Conservation (phyloP, 2,329 filamentous ascomycete genomes). For the Diaporthe caulivora region DNA sequence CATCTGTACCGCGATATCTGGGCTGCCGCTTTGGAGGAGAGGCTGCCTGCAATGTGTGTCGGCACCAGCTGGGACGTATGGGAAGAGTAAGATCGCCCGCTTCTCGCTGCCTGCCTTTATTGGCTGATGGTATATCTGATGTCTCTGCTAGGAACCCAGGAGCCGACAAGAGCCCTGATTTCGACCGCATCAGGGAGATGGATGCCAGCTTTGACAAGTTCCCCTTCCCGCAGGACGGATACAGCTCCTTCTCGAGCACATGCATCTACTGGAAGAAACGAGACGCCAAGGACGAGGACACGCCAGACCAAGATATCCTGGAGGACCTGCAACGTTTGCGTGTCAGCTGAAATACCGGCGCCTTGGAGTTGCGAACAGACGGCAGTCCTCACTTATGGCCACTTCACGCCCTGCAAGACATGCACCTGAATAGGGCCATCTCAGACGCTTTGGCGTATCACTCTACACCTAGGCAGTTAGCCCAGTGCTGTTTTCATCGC, state of each 20-base stretch:
- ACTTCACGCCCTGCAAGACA: no score
- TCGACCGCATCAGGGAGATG: slow-evolving; percentile 50
- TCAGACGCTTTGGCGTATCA: background rate
- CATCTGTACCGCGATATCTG: slow-evolving; percentile 71
- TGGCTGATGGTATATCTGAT: background rate
- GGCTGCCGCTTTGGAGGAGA: slow-evolving; percentile 58
- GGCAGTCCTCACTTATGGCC: background rate
- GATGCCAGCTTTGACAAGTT: slow-evolving; percentile 48
- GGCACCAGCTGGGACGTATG: slow-evolving; percentile 67
- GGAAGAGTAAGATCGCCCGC: slow-evolving; percentile 57
- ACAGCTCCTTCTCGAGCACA: slow-evolving; percentile 56
- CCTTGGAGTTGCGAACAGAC: no score
- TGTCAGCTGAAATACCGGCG: background rate
- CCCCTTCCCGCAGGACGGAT: slow-evolving; percentile 54
- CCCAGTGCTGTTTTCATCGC: no score
- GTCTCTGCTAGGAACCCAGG: background rate
- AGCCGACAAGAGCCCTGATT: slow-evolving; percentile 42
- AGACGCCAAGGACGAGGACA: background rate
- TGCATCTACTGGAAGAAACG: slow-evolving; percentile 54
- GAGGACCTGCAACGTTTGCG: background rate
- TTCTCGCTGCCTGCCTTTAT: background rate
- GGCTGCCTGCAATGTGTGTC: slow-evolving; percentile 66
- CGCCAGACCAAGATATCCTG: background rate
- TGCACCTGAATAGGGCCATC: background rate
- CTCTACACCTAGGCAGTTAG: no score